A percentile compares a stretch with the other conserved stretches of the same genome.
Conservation (phyloP, 306 rosid species). For the Acacia acuminata region DNA sequence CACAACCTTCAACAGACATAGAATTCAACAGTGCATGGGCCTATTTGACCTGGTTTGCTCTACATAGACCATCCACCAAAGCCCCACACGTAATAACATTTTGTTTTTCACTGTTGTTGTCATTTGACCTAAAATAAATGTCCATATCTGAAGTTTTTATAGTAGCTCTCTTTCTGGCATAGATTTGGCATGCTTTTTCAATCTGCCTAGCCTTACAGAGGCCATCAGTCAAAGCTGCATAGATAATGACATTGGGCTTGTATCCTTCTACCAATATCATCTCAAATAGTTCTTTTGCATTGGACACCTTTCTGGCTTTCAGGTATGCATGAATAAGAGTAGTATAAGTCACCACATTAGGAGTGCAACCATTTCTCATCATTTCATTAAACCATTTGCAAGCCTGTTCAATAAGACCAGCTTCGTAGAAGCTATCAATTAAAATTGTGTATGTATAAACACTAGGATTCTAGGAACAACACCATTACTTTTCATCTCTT, state of each 20-base stretch:
- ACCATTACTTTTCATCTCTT: conserved; percentile 73
- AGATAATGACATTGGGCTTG: conserved; percentile 72
- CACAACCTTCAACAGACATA: conserved; percentile 65
- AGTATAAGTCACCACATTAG: conserved; percentile 88
- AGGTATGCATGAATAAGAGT: conserved; percentile 82
- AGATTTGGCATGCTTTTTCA: conserved; percentile 79
- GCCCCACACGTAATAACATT: conserved; percentile 86
- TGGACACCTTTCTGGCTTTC: conserved; percentile 63
- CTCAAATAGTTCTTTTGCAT: conserved; percentile 74
- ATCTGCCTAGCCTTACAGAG: conserved; percentile 74
- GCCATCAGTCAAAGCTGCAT: conserved; percentile 85
- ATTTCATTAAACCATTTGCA: conserved; percentile 76
- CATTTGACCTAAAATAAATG: conserved; percentile 60
- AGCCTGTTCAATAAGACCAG: conserved; percentile 82
- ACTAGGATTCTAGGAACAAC: conserved; percentile 86
- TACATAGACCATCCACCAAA: conserved; percentile 90
- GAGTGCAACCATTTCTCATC: conserved; percentile 67
- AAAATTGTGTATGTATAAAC: conserved; percentile 81
- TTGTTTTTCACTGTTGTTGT: conserved; percentile 45
- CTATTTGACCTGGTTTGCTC: conserved; percentile 70
- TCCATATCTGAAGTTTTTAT: conserved; percentile 56
- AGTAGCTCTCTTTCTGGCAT: conserved; percentile 71
- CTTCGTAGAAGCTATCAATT: conserved; percentile 79
- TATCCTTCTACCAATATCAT: conserved; percentile 70
- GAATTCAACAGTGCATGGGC: conserved; percentile 65